Base-by-base conservation (phyloP, 495 filamentous ascomycete genomes). In the Annulohypoxylon nitens region DNA sequence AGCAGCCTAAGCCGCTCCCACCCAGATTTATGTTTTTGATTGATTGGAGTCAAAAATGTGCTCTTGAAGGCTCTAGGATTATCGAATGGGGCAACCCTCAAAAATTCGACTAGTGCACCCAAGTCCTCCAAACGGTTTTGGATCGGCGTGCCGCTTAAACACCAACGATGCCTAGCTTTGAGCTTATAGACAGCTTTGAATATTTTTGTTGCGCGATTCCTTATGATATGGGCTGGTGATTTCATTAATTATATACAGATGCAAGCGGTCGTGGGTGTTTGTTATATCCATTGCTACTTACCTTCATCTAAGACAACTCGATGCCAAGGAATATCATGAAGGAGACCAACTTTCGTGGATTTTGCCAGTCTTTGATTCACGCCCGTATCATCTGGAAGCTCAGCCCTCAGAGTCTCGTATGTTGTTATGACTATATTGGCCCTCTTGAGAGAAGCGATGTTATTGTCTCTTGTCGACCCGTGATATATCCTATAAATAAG, bases 61-160 rank as follows among this genome's bases (percentile, higher is more conserved):
- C 65, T 26, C 16, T 70, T 62, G 61, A 84, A 82, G 16, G 36
- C 53, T 2, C 51, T 1, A 3, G 59, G 45, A 50, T 73, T 77
- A 3, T 84, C 69, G 50, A 86, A 79, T 1, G 80, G 84, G 3
- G 76, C 61, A 8, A 81, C 73, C 4, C 78, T 75, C n/a, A 89
- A 70, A 68, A 88, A 88, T 9, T 71, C 71, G 26, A 86, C 69
- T 0, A 89, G 77, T 4, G 87, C 59, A 1, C 79, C 84, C 3
- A 88, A 66, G 64, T 88, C 87, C 0, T 87, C 82, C 2, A 89
- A 72, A 1, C 71, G 77, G 63, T 89, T 88, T 51, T 88, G 85
- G 65, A 83, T 83, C 1, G 84, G 84, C 4, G 86, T 87, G 3
- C 84, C 86, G 0, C 82, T 86, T 10, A 86, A 61, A 61, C 84